Percentiles rank a stretch among this genome's conserved stretches.
These are phyloP conservation scores for Exserohilum rostratum DNA, from an alignment of 2,329 filamentous ascomycete genomes.

Conservation along the genomic window DNA sequence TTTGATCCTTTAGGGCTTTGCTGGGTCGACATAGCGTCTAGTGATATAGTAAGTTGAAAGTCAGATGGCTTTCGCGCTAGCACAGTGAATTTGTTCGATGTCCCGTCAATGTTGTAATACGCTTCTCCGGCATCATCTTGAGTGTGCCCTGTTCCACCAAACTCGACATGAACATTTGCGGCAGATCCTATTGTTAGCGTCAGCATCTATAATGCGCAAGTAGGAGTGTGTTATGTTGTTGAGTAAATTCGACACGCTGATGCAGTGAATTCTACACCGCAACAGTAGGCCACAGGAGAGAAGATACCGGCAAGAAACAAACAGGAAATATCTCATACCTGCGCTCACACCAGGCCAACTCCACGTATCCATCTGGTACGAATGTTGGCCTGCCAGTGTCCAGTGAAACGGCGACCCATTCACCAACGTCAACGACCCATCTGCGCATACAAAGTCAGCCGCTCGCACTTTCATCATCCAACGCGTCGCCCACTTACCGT, in stretches of 20 bases:
- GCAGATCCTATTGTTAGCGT: conserved; percentile 27
- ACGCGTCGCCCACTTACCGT: conserved; percentile 24
- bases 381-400: conserved; percentile 35
- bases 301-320: no score
- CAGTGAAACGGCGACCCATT: conserved; percentile 52
- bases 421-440: conserved; percentile 47
- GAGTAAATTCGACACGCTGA: no score
- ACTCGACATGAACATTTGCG: conserved; percentile 41
- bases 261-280: no score
- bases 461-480: not conserved
- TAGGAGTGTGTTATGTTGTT: no score
- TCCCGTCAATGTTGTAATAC: conserved; percentile 40
- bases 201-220: not conserved
- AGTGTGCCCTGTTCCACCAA: conserved; percentile 33
- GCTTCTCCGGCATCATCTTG: conserved; percentile 46
- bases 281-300: no score
- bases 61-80: conserved; percentile 39
- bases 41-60: conserved; percentile 39
- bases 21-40: conserved; percentile 38
- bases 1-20: conserved; percentile 41
- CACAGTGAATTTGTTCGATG: conserved; percentile 39
- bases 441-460: conserved; percentile 15
- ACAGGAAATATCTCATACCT: conserved; percentile 15
- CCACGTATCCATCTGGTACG: conserved; percentile 50
- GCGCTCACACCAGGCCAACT: conserved; percentile 43